Evolutionary conservation across 306 rosid genomes (phyloP).

Genomic region (Cucurbita argyrosperma): DNA sequence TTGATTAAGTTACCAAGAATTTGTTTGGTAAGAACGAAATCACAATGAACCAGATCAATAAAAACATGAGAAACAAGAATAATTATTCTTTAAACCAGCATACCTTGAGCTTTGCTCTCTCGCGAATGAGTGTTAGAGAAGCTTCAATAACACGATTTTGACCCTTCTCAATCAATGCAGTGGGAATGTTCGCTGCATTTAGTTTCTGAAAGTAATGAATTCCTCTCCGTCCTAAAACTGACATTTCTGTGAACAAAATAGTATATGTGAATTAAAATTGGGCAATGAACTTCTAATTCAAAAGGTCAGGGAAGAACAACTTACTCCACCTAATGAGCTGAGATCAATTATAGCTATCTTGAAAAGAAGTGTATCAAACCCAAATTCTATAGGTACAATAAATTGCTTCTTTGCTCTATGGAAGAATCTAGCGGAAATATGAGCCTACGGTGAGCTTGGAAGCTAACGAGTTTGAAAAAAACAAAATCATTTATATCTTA

Average conservation of each 20-base stretch:
- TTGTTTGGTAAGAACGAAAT: not conserved
- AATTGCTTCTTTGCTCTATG: not conserved
- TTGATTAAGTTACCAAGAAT: not conserved
- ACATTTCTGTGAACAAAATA: conserved; percentile 29
- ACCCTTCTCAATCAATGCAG: conserved; percentile 51
- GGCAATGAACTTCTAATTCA: not conserved
- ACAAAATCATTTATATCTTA: not conserved
- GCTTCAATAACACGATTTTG: conserved; percentile 81
- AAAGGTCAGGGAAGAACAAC: not conserved
- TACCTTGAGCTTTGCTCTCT: conserved; percentile 91
- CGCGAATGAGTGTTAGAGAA: conserved; percentile 89
- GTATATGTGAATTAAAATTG: not conserved
- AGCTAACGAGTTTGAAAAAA: not conserved
- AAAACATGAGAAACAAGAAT: not conserved
- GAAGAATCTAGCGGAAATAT: not conserved
- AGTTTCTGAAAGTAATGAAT: conserved; percentile 42
- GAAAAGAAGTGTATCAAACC: not conserved
- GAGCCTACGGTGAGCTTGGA: not conserved
- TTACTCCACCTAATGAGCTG: not conserved
- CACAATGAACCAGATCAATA: not conserved
- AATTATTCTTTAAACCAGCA: not conserved
- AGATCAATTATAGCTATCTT: not conserved
- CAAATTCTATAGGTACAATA: not conserved
- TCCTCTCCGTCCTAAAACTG: conserved; percentile 34
- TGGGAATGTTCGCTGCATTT: conserved; percentile 42